These are phyloP conservation scores for Entelexis paramagnoliae DNA, from an alignment of 1,139 yeast species.

Conservation along the genomic window DNA sequence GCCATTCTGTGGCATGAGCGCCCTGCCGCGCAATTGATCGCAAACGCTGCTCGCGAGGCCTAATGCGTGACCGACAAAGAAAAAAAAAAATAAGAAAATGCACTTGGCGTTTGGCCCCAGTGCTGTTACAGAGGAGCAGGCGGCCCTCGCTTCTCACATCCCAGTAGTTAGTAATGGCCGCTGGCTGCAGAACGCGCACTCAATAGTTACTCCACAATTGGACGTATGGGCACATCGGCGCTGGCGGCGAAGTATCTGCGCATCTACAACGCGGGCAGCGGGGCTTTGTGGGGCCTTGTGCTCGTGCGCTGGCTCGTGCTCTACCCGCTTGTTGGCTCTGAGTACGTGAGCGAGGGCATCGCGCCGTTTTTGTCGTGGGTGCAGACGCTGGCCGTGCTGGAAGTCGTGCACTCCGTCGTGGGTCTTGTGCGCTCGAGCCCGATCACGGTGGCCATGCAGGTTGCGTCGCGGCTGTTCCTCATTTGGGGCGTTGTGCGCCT, in stretches of 20 bases:
- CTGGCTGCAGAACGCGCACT: too few species aligned
- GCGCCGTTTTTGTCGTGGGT: constrained; percentile 51
- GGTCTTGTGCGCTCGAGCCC: constrained; percentile 79
- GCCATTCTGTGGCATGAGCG: too few species aligned
- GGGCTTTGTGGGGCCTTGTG: constrained; percentile 56
- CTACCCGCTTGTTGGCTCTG: constrained; percentile 38
- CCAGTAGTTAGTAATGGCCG: too few species aligned
- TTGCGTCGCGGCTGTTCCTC: constrained; percentile 68
- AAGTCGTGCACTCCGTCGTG: constrained; percentile 61
- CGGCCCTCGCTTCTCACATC: too few species aligned
- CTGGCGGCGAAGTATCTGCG: constrained; percentile 28
- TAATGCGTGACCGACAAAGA: too few species aligned
- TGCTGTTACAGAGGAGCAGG: too few species aligned
- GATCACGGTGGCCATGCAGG: constrained; percentile 75
- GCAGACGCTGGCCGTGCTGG: constrained; percentile 77
- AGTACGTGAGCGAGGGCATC: constrained; percentile 47
- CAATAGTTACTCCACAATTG: too few species aligned
- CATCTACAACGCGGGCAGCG: constrained; percentile 58
- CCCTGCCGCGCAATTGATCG: too few species aligned
- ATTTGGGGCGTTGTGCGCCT: constrained; percentile 73
- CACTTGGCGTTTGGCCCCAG: too few species aligned
- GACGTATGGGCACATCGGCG: not conserved
- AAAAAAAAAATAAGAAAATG: too few species aligned
- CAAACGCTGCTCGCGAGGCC: too few species aligned
- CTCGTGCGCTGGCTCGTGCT: constrained; percentile 34